Evolutionary conservation across 2,329 filamentous ascomycete genomes (phyloP), one percentile per base, ranked within the genome.

Genomic region (Fusarium mangiferae): DNA sequence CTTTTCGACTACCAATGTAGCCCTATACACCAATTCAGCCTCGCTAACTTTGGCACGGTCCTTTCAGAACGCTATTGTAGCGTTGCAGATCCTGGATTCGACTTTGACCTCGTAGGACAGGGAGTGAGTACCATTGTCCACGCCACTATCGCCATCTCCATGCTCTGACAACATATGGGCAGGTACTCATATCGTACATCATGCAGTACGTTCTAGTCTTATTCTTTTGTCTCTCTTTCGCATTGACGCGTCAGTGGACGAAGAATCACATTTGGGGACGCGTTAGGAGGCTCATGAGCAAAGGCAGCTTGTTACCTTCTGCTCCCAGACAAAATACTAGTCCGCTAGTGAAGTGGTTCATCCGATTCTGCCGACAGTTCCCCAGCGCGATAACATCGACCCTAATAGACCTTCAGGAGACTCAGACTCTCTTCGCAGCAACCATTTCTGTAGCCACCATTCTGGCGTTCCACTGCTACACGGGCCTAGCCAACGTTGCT

Each of bases 251-350:
- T 1, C 24, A 12, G 10, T 44, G 41, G 41, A 44, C n/a, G n/a
- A 44, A 1, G 7, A 12, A 11, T 15, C 4, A 44, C 15, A 5
- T 44, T 5, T 44, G 41, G 41, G 10, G 41, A 24, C 15, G 41
- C 4, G 10, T 5, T 15, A 15, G 15, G 41, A 44, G 41, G 15
- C 15, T 44, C 15, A 12, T 17, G n/a, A 8, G n/a, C n/a, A 4
- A 18, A 7, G 10, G 41, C 18, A 12, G 15, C 2, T 8, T 3
- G 12, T 8, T 18, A 0, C 15, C 42, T 5, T 18, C 15, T 24
- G 15, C n/a, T 24, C 4, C 4, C 1, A 18, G n/a, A 7, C 15
- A 5, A 18, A 12, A 12, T 5, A 12, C 15, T 8, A 7, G 5
- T 18, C 6, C 4, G 1, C n/a, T 3, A 24, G 15, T 18, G 10